These are phyloP conservation scores for Nicotiana obtusifolia DNA, from an alignment of 257 asterid genomes.

Conservation along the genomic window DNA sequence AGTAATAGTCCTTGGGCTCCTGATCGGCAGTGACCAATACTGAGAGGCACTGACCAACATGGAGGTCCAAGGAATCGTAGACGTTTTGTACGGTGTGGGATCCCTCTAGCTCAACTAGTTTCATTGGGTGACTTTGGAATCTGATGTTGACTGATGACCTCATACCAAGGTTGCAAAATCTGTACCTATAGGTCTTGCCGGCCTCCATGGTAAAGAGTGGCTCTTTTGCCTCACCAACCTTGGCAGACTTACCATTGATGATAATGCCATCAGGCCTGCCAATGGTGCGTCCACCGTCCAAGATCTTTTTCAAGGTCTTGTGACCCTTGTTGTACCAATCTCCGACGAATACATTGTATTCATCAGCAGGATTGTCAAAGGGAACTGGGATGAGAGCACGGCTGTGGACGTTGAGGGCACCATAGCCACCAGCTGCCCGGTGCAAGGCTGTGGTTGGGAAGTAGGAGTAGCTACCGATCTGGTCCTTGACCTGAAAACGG, in stretches of 20 bases:
- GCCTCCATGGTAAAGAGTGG: slow-evolving; percentile 41
- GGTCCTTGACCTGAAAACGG: slow-evolving; percentile 53
- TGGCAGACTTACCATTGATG: slow-evolving; percentile 35
- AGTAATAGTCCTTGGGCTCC: slow-evolving; percentile 41
- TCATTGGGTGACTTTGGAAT: slow-evolving; percentile 48
- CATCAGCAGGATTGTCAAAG: slow-evolving; percentile 19
- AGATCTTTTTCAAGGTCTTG: slow-evolving; percentile 33
- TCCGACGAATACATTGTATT: slow-evolving; percentile 24
- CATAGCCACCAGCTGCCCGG: slow-evolving; percentile 40
- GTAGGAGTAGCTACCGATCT: slow-evolving; percentile 21
- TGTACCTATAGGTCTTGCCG: slow-evolving; percentile 45
- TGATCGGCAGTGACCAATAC: slow-evolving; percentile 45
- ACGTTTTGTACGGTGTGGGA: slow-evolving; percentile 49
- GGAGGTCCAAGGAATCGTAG: slow-evolving; percentile 47
- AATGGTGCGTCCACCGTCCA: slow-evolving; percentile 40
- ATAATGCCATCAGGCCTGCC: slow-evolving; percentile 45
- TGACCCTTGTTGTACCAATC: slow-evolving; percentile 66
- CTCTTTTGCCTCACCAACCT: slow-evolving; percentile 28
- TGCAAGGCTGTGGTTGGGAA: slow-evolving; percentile 51
- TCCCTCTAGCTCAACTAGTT: slow-evolving; percentile 47
- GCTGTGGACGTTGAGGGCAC: slow-evolving; percentile 40
- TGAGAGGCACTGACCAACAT: slow-evolving; percentile 49
- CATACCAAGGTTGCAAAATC: slow-evolving; percentile 49
- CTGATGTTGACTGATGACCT: slow-evolving; percentile 39
- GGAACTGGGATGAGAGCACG: slow-evolving; percentile 53